A percentile compares a stretch with the other conserved stretches of the same genome.
These are phyloP conservation scores for Phaeodactylum tricornutum DNA, from an alignment of 108 stramenopile genomes.

Conservation along the genomic window DNA sequence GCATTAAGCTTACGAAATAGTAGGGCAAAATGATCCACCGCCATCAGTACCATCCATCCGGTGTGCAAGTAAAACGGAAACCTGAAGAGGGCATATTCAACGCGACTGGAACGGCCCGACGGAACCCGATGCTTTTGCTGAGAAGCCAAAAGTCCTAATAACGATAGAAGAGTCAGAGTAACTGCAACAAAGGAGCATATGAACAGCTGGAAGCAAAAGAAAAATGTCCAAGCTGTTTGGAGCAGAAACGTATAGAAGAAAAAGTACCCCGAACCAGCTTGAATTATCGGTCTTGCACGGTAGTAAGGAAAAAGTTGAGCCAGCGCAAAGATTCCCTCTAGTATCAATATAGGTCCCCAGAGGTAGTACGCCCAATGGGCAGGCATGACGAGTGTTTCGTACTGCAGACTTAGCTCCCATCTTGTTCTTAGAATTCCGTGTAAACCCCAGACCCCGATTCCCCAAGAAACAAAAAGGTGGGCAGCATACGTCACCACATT, in stretches of 20 bases:
- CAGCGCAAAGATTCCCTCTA: conserved; percentile 35
- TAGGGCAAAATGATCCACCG: conserved; percentile 27
- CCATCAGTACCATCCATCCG: conserved; percentile 38
- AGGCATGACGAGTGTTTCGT: conserved; percentile 46
- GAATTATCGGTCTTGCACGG: conserved; percentile 36
- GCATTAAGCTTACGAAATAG: conserved; percentile 20
- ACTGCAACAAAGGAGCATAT: conserved; percentile 36
- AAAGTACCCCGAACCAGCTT: conserved; percentile 30
- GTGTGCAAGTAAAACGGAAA: conserved; percentile 51
- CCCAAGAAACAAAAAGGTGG: conserved; percentile 37
- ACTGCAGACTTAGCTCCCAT: conserved; percentile 22
- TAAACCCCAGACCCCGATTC: conserved; percentile 40
- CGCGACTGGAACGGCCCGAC: neutral
- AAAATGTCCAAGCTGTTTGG: conserved; percentile 43
- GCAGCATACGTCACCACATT: conserved; percentile 30
- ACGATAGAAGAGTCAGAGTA: conserved; percentile 19
- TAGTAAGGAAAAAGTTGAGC: conserved; percentile 39
- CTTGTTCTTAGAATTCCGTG: conserved; percentile 28
- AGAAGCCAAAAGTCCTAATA: conserved; percentile 24
- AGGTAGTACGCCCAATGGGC: conserved; percentile 31
- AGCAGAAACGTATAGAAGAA: conserved; percentile 44
- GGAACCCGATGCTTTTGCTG: conserved; percentile 22
- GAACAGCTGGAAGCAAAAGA: conserved; percentile 36
- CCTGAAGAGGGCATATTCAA: conserved; percentile 45
- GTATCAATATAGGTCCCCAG: conserved; percentile 35